phyloP scores from a whole-genome alignment of 306 rosid species.

The Clitoria ternatea region DNA sequence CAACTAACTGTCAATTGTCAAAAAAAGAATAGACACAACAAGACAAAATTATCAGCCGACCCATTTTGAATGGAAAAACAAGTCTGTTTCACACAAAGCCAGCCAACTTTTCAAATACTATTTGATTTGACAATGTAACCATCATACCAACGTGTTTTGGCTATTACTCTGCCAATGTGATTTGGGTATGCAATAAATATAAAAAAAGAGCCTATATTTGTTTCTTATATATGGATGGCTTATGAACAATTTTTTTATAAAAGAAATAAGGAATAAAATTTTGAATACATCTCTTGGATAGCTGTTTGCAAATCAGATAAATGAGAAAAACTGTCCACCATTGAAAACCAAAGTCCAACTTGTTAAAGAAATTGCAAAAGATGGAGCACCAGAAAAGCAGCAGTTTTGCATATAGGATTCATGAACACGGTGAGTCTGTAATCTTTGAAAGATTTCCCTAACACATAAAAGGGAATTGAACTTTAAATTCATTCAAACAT shows the following conservation, averaged over 20 bases:
- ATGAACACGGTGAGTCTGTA: constrained; percentile 67
- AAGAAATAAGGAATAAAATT: no score
- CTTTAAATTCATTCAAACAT: no score
- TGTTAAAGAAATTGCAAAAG: no score
- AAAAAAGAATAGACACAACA: neutral
- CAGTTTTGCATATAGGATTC: constrained; percentile 47
- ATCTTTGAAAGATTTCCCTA: no score
- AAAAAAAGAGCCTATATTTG: neutral
- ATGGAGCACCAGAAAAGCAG: constrained; percentile 21
- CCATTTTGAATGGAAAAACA: neutral
- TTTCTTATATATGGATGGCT: neutral
- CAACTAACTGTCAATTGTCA: neutral
- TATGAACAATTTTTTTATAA: no score
- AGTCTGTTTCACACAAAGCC: no score
- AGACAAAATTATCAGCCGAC: neutral
- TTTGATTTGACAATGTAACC: neutral
- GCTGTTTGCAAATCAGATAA: no score
- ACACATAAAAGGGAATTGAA: no score
- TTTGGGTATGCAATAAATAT: neutral
- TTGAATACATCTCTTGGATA: no score
- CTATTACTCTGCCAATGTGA: neutral
- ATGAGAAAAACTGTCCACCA: no score
- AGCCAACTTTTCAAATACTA: neutral
- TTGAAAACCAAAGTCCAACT: no score
- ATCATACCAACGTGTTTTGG: neutral